These are phyloP conservation scores for Ophiostoma pallidulum DNA, from an alignment of 2,329 filamentous ascomycete genomes.

Conservation along the genomic window DNA sequence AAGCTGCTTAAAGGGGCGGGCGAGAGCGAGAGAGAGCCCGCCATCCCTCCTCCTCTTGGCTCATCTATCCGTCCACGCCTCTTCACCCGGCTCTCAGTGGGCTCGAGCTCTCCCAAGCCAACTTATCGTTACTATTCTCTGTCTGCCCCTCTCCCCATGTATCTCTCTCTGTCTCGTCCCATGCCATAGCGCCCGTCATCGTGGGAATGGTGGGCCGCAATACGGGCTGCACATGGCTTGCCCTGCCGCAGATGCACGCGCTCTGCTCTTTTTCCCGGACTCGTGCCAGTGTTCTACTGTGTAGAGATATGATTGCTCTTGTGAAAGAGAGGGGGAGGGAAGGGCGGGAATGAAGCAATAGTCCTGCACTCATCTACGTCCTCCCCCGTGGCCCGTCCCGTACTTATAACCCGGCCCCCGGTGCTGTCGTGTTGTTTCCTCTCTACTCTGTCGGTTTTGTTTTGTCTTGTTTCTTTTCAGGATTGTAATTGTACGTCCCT, in stretches of 20 bases:
- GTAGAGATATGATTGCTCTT: too few species aligned
- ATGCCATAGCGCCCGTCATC: conserved; percentile 1
- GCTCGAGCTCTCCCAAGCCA: too few species aligned
- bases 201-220: not conserved
- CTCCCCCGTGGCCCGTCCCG: too few species aligned
- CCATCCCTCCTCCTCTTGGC: not conserved
- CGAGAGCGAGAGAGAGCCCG: too few species aligned
- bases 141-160: not conserved
- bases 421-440: not conserved
- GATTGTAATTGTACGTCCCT: too few species aligned
- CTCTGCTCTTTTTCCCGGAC: not conserved
- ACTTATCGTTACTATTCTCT: too few species aligned
- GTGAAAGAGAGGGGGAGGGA: too few species aligned
- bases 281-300: too few species aligned
- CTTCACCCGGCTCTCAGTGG: not conserved
- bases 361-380: too few species aligned
- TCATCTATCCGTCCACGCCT: conserved; percentile 5
- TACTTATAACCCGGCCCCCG: not conserved
- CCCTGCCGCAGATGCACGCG: not conserved
- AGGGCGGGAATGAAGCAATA: too few species aligned
- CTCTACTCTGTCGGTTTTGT: too few species aligned
- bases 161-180: not conserved
- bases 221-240: not conserved
- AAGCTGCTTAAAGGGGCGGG: too few species aligned
- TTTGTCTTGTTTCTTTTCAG: not conserved